Evolutionary conservation across 2,329 filamentous ascomycete species (phyloP), one percentile per base, ranked within the genome.

Genomic region (Ophiocordyceps camponoti-saundersi): DNA sequence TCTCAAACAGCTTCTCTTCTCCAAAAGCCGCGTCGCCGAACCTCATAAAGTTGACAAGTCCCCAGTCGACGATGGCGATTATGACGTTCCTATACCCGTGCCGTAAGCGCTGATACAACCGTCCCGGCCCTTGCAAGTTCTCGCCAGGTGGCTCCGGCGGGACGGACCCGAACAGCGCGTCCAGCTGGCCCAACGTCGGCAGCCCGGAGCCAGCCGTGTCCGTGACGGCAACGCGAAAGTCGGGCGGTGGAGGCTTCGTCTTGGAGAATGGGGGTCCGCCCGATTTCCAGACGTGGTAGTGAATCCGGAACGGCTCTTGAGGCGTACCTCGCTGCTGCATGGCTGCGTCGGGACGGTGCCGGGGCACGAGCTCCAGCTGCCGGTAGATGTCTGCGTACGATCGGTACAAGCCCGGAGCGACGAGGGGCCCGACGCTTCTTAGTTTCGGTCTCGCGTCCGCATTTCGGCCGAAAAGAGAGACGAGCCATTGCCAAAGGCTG

Each of bases 1-100:
- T 65, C 57, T 80, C 77, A 56, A 79, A 87, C 36, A 95, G 57
- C 60, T 66, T 77, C 62, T 94, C 87, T 51, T 78, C 74, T 0
- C 72, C 81, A 63, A 95, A 95, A 1, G 80, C 81, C 12, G 79
- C 80, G 66, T 96, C 88, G 1, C 76, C 79, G 49, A 95, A 72
- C 22, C 85, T 71, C 56, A 95, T 70, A 59, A 90, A 96, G 61
- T 90, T 96, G 43, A 89, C 82, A 21, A 96, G 73, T 0, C 92
- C 92, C 51, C 87, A 77, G 60, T 96, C 92, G 32, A 95, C 88
- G 2, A 96, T 76, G 0, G 89, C 92, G 22, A 98, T 61, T 32
- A 95, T 70, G 30, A 92, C 84, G 61, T 86, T 92, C 52, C 86
- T 76, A 60, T 82, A 80, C 2, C 88, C 92, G 56, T 94, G 80